These are phyloP conservation scores for Aspergillus taichungensis DNA, from an alignment of 495 filamentous ascomycete genomes.

Conservation along the genomic window DNA sequence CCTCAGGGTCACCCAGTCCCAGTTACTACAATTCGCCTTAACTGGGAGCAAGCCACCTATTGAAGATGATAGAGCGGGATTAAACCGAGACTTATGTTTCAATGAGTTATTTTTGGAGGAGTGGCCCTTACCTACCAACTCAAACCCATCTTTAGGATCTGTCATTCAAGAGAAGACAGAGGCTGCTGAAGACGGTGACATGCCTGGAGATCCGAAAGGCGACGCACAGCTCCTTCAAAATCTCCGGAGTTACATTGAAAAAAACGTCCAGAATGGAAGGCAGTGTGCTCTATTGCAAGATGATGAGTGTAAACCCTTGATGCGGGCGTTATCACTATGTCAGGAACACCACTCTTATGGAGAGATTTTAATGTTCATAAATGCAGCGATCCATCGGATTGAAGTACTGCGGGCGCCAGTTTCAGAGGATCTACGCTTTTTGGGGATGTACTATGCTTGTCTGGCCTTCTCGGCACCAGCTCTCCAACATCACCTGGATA, in stretches of 20 bases:
- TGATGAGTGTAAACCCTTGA: background rate
- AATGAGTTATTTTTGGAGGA: constrained; percentile 12
- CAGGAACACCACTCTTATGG: constrained; percentile 11
- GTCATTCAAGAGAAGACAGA: constrained; percentile 5
- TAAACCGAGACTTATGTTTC: constrained; percentile 3
- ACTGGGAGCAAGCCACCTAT: constrained; percentile 10
- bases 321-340: constrained; percentile 7
- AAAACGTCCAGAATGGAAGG: constrained; percentile 8
- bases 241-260: constrained; percentile 14
- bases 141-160: constrained; percentile 16
- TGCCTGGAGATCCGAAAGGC: background rate
- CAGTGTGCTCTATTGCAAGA: constrained; percentile 4
- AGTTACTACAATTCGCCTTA: constrained; percentile 25
- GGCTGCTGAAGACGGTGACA: constrained; percentile 1
- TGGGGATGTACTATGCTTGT: constrained; percentile 24
- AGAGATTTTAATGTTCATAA: constrained; percentile 22
- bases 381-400: constrained; percentile 20
- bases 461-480: constrained; percentile 18
- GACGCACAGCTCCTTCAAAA: constrained; percentile 3
- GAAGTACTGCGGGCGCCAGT: constrained; percentile 7
- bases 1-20: constrained; percentile 18
- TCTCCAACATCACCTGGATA: constrained; percentile 17
- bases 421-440: constrained; percentile 1
- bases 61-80: background rate
- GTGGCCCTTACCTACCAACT: constrained; percentile 15